Conservation (phyloP, 1,284 basidiomycete genomes). For the Trichosporon ovoides region DNA sequence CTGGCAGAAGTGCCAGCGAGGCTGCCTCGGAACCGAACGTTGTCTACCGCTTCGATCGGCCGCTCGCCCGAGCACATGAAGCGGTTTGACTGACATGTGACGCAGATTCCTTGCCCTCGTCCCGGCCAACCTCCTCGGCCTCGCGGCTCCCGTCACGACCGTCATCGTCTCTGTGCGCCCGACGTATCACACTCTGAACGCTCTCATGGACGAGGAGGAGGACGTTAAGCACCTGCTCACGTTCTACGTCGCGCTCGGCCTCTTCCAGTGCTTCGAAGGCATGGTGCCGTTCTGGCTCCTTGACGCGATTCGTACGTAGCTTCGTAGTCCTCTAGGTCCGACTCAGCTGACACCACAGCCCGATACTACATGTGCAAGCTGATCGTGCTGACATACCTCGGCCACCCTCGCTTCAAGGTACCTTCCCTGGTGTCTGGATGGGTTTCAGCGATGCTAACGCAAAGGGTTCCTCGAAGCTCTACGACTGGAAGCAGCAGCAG, state of each 20-base stretch:
- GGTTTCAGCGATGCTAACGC: not conserved
- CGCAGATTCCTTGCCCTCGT: slow-evolving; percentile 39
- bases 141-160: slow-evolving; percentile 34
- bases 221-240: slow-evolving; percentile 31
- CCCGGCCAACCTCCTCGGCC: slow-evolving; percentile 35
- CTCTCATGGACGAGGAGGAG: slow-evolving; percentile 29
- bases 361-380: slow-evolving; percentile 44
- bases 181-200: slow-evolving; percentile 26
- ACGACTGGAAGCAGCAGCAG: not conserved
- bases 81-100: not conserved
- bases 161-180: slow-evolving; percentile 34
- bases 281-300: slow-evolving; percentile 14
- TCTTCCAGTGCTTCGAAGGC: slow-evolving; percentile 39
- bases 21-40: too few species aligned
- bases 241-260: slow-evolving; percentile 42
- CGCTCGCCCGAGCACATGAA: not conserved
- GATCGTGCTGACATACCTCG: slow-evolving; percentile 36
- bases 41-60: too few species aligned
- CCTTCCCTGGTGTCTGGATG: too few species aligned
- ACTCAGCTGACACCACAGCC: slow-evolving; percentile 22
- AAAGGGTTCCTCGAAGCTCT: not conserved
- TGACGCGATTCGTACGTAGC: slow-evolving; percentile 11
- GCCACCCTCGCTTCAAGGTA: slow-evolving; percentile 37
- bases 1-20: too few species aligned
- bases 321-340: too few species aligned